Conservation (phyloP, 2,329 filamentous ascomycete genomes). For the Pseudogymnoascus sp. region DNA sequence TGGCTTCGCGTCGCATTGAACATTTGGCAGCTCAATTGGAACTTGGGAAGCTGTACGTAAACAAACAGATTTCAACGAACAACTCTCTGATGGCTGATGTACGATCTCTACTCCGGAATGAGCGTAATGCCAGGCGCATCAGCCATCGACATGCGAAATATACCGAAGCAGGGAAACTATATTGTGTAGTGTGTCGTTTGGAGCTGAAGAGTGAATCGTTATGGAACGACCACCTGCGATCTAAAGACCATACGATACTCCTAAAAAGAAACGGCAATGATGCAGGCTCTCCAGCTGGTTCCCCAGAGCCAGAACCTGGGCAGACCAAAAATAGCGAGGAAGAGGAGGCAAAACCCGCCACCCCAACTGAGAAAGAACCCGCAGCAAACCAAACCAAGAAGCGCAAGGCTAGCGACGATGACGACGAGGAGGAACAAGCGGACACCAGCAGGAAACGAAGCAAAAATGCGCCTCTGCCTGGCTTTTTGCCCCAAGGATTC, state of each 20-base stretch:
- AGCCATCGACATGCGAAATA: conserved; percentile 62
- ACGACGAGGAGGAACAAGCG: conserved; percentile 29
- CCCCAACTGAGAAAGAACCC: neutral
- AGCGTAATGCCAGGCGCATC: conserved; percentile 66
- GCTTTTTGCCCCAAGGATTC: conserved; percentile 28
- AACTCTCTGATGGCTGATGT: conserved; percentile 60
- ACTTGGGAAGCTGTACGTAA: neutral
- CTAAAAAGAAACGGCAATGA: conserved; percentile 23
- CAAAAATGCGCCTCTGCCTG: conserved; percentile 25
- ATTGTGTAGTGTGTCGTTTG: conserved; percentile 59
- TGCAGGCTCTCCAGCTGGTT: conserved; percentile 11
- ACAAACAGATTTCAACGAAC: neutral
- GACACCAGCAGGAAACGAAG: conserved; percentile 37
- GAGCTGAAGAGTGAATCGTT: conserved; percentile 56
- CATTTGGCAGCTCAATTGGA: conserved; percentile 1
- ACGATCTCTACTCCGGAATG: conserved; percentile 68
- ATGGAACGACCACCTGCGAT: conserved; percentile 56
- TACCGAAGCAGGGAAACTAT: conserved; percentile 57
- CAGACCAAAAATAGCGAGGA: neutral
- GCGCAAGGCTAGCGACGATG: conserved; percentile 36
- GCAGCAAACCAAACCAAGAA: conserved; percentile 34
- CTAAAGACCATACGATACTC: conserved; percentile 36
- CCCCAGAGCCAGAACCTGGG: neutral
- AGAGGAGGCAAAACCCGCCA: neutral
- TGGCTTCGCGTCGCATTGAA: neutral